Conservation (phyloP, 1,284 basidiomycete genomes). For the Apiotrichum sp. region DNA sequence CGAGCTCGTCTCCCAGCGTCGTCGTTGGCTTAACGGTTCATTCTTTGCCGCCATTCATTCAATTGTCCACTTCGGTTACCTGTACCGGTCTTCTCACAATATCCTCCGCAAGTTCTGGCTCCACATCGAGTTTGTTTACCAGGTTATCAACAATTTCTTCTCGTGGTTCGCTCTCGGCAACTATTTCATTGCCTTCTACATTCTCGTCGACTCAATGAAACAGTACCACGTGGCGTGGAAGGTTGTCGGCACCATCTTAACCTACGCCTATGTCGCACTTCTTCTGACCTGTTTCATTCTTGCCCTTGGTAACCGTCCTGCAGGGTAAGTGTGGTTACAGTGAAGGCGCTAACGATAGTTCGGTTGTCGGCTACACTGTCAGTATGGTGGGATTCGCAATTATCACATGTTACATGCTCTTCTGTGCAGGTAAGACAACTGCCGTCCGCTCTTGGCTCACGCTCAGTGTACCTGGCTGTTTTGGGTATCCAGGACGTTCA, state of each 20-base stretch:
- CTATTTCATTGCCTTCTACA: constrained; percentile 76
- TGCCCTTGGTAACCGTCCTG: constrained; percentile 83
- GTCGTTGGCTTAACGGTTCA: constrained; percentile 94
- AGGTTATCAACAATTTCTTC: constrained; percentile 81
- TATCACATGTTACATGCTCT: constrained; percentile 86
- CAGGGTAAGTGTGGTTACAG: constrained; percentile 53
- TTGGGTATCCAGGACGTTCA: constrained; percentile 62
- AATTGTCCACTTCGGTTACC: constrained; percentile 82
- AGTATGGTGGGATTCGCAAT: constrained; percentile 76
- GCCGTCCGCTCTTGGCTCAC: constrained; percentile 15
- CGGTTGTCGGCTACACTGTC: constrained; percentile 71
- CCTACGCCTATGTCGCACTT: constrained; percentile 81
- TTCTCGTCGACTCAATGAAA: constrained; percentile 5
- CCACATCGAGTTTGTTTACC: constrained; percentile 85
- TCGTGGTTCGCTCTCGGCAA: constrained; percentile 88
- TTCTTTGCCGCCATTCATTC: constrained; percentile 93
- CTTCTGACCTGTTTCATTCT: constrained; percentile 86
- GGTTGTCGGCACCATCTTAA: constrained; percentile 68
- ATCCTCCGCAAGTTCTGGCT: constrained; percentile 86
- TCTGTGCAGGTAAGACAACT: constrained; percentile 53
- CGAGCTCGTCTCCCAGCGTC: constrained; percentile 83
- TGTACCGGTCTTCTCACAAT: constrained; percentile 81
- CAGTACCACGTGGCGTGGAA: constrained; percentile 35
- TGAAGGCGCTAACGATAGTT: constrained; percentile 22
- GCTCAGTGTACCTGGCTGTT: constrained; percentile 66